Percentiles rank a stretch among this genome's conserved stretches.
These are phyloP conservation scores for Emmonsiellopsis sp. DNA, from an alignment of 2,329 filamentous ascomycete genomes.

Conservation along the genomic window DNA sequence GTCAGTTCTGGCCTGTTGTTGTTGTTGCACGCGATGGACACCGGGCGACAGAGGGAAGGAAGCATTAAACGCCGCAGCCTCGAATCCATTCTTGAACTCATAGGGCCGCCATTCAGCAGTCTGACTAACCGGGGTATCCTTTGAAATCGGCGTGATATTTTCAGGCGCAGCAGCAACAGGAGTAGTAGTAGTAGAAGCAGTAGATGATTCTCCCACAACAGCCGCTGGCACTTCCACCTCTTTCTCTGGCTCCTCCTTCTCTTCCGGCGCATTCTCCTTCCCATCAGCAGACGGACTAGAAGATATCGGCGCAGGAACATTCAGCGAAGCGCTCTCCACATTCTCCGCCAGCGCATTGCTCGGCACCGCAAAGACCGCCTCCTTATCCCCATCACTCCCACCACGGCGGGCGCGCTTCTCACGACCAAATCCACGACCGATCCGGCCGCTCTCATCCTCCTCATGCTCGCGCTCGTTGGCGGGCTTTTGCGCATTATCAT, in stretches of 20 bases:
- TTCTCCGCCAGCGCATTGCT: constrained; percentile 26
- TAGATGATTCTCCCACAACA: constrained; percentile 26
- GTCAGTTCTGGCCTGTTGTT: not conserved
- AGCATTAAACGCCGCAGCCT: constrained; percentile 42
- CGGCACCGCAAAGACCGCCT: constrained; percentile 61
- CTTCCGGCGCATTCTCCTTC: not conserved
- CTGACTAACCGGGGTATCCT: constrained; percentile 25
- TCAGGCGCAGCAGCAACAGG: constrained; percentile 1
- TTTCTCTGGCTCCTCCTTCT: not conserved
- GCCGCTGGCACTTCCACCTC: not conserved
- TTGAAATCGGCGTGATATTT: not conserved
- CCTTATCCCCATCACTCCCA: constrained; percentile 59
- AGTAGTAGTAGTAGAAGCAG: constrained; percentile 17
- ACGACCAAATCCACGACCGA: constrained; percentile 54
- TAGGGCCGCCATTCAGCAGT: constrained; percentile 50
- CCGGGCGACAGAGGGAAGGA: constrained; percentile 37
- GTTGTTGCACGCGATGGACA: constrained; percentile 5
- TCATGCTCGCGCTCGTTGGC: constrained; percentile 23
- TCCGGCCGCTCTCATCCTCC: constrained; percentile 49
- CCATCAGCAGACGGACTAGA: not conserved
- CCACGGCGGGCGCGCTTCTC: constrained; percentile 65
- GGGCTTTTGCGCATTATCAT: constrained; percentile 30
- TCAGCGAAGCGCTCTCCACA: constrained; percentile 1
- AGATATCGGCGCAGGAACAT: not conserved
- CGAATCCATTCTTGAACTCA: constrained; percentile 45